phyloP scores from a whole-genome alignment of 192 early-diverging fungal genomes.

The Coemansia sp. region DNA sequence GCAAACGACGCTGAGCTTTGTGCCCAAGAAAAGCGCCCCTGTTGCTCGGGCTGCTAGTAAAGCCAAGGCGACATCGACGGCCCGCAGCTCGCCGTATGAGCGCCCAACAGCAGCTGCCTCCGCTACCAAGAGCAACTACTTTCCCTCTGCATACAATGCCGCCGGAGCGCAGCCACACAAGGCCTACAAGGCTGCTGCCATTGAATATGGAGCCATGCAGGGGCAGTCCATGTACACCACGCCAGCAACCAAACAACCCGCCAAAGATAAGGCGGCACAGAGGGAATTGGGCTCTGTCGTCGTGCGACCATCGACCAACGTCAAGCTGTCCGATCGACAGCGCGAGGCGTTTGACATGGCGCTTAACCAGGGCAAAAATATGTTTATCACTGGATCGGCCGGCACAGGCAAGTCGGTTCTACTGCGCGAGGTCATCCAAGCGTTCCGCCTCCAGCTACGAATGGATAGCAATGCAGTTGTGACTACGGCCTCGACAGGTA shows the following conservation, averaged over 20 bases:
- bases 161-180: neutral
- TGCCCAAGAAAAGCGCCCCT: slow-evolving; percentile 9
- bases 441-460: slow-evolving; percentile 7
- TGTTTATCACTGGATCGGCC: slow-evolving; percentile 80
- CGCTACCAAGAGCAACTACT: slow-evolving; percentile 1
- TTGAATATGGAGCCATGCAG: neutral
- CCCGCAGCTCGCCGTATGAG: slow-evolving; percentile 25
- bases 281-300: neutral
- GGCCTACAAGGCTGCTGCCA: neutral
- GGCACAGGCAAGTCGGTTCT: slow-evolving; percentile 60
- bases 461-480: slow-evolving; percentile 30
- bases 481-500: slow-evolving; percentile 74
- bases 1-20: slow-evolving; percentile 48
- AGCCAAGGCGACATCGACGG: neutral
- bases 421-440: slow-evolving; percentile 42
- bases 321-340: slow-evolving; percentile 57
- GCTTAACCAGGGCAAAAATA: slow-evolving; percentile 51
- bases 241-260: neutral
- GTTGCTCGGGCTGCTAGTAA: neutral
- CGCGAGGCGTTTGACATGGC: slow-evolving; percentile 60
- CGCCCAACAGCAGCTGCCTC: slow-evolving; percentile 7
- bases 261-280: neutral
- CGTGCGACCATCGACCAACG: slow-evolving; percentile 1
- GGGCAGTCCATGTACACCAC: neutral
- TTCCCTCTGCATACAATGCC: neutral